These are phyloP conservation scores for Haplosporangium gracile DNA, from an alignment of 192 early-diverging fungal genomes.

Conservation along the genomic window DNA sequence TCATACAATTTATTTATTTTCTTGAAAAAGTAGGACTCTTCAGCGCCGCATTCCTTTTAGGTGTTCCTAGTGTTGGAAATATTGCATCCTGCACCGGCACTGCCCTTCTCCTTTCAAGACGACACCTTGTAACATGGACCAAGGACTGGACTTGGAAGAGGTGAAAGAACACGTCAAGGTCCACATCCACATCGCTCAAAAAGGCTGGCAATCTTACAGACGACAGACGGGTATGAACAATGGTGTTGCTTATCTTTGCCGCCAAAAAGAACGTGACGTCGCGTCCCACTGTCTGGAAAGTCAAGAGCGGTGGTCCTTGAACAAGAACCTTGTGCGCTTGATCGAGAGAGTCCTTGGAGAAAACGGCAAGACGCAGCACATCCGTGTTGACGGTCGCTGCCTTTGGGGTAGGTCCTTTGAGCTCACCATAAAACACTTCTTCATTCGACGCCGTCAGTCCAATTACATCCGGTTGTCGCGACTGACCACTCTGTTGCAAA, in stretches of 20 bases:
- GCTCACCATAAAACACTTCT: slow-evolving; percentile 30
- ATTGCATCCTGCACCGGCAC: no score
- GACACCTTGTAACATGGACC: slow-evolving; percentile 1
- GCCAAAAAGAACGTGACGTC: slow-evolving; percentile 19
- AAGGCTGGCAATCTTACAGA: slow-evolving; percentile 6
- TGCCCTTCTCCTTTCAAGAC: not conserved
- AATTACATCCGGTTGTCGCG: slow-evolving; percentile 23
- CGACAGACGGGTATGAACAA: slow-evolving; percentile 16
- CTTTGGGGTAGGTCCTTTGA: slow-evolving; percentile 11
- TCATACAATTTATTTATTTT: no score
- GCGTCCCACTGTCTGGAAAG: slow-evolving; percentile 19
- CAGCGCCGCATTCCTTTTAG: no score
- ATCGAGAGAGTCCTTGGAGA: slow-evolving; percentile 25
- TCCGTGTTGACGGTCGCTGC: slow-evolving; percentile 8
- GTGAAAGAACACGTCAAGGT: slow-evolving; percentile 17
- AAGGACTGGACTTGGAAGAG: slow-evolving; percentile 29
- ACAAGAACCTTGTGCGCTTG: not conserved
- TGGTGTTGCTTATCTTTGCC: slow-evolving; percentile 16
- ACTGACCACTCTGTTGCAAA: slow-evolving; percentile 29
- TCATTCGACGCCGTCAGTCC: not conserved
- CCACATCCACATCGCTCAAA: slow-evolving; percentile 19
- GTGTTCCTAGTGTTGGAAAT: no score
- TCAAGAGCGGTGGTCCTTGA: slow-evolving; percentile 4
- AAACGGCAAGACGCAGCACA: slow-evolving; percentile 22
- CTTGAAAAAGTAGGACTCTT: no score